A percentile compares a stretch with the other conserved stretches of the same genome.
Evolutionary conservation across 2,329 filamentous ascomycete species (phyloP).

Genomic region (Cordyceps javanica): DNA sequence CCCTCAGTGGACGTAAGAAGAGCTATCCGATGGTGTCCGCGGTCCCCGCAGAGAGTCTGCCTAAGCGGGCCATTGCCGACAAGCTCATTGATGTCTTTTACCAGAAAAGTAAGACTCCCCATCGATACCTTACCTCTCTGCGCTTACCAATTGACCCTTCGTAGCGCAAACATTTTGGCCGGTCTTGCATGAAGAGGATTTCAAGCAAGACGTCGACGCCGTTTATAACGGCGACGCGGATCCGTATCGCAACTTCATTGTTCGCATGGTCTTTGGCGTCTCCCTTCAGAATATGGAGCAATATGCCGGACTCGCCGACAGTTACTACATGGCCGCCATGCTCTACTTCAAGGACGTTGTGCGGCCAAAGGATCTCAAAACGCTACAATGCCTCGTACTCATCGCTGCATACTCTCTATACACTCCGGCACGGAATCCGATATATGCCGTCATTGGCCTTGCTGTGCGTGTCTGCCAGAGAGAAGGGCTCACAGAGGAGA

Average conservation of each 20-base stretch:
- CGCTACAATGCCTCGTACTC: slow-evolving; percentile 80
- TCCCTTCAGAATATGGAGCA: slow-evolving; percentile 89
- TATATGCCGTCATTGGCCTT: slow-evolving; percentile 88
- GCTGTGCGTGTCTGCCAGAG: slow-evolving; percentile 86
- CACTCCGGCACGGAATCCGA: slow-evolving; percentile 84
- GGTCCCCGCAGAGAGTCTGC: slow-evolving; percentile 69
- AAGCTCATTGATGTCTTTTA: slow-evolving; percentile 79
- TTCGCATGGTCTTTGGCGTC: slow-evolving; percentile 90
- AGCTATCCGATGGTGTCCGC: slow-evolving; percentile 88
- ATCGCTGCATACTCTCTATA: slow-evolving; percentile 88
- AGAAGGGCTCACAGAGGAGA: slow-evolving; percentile 79
- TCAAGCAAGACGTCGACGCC: slow-evolving; percentile 69
- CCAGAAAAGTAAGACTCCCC: slow-evolving; percentile 61
- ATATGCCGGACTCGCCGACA: slow-evolving; percentile 90
- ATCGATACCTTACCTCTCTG: neutral
- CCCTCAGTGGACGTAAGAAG: slow-evolving; percentile 61
- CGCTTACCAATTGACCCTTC: slow-evolving; percentile 14
- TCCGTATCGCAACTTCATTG: slow-evolving; percentile 78
- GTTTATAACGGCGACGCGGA: slow-evolving; percentile 73
- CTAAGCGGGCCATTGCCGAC: slow-evolving; percentile 66
- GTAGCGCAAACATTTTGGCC: slow-evolving; percentile 84
- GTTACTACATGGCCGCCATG: slow-evolving; percentile 88
- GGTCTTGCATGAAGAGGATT: slow-evolving; percentile 74
- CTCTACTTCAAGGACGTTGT: slow-evolving; percentile 77
- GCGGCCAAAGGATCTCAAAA: slow-evolving; percentile 81